Evolutionary conservation across 306 rosid species (phyloP), one percentile per base, ranked within the genome.

Genomic region (Vigna unguiculata): DNA sequence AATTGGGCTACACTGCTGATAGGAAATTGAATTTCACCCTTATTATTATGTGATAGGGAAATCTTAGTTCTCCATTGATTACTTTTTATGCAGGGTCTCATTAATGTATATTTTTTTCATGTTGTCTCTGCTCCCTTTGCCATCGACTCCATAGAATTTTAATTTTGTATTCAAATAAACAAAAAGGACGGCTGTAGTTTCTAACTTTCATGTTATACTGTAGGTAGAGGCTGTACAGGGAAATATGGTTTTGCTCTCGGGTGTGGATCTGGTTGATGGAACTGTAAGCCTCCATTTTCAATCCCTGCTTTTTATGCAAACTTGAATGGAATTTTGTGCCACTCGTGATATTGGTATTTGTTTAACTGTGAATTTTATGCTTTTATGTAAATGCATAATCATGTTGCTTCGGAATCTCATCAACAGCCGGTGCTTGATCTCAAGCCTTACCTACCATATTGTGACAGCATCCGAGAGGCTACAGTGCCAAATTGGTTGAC

Each of bases 221-320:
- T 48, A 95, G 98, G 88, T 95, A 83, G 97, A 92, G 82, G 93
- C 91, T 55, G 86, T 95, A 38, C 83, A 88, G 73, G 96, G 88
- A 80, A 82, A 89, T 90, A 81, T 76, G 86, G 76, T 95, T 77
- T 78, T 92, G 74, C 97, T 95, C 40, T 92, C 98, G 82, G 96
- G 98, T 58, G 97, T 81, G 76, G 97, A 95, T 84, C 89, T 95
- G 85, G 98, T 92, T 78, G 96, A 95, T 84, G 97, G 96, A 78
- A 95, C 96, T 8, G 97, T 95, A 84, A 84, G 98, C 81, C 75
- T 80, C 75, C 75, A 45, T 59, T 84, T 78, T 63, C 81, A 36
- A 45, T 83, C 36, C 61, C 22, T 83, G 22, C 62, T 63, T 57
- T 78, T 75, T 71, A 3, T 57, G 63, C 41, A 17, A 36, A 47